Evolutionary conservation across 2,329 filamentous ascomycete species (phyloP).

Genomic region (Botrytis elliptica): DNA sequence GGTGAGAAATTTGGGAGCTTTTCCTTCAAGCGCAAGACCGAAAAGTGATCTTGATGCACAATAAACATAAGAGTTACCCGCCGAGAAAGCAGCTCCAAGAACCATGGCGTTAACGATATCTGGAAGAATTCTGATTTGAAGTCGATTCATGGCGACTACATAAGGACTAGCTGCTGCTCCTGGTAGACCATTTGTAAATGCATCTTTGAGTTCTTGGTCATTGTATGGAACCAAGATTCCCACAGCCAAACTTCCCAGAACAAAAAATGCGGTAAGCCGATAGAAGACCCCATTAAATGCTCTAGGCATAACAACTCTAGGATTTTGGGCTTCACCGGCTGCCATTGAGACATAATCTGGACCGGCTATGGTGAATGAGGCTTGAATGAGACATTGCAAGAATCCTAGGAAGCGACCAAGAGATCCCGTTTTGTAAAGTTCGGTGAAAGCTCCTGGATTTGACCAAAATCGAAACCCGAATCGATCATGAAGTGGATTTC

Average conservation of each 20-base stretch:
- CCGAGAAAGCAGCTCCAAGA: conserved; percentile 54
- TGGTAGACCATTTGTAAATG: conserved; percentile 44
- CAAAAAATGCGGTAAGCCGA: conserved; percentile 62
- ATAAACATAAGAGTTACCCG: conserved; percentile 47
- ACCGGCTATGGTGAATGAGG: conserved; percentile 50
- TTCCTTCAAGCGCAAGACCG: conserved; percentile 51
- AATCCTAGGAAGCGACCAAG: conserved; percentile 54
- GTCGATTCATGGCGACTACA: conserved; percentile 49
- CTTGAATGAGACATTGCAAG: conserved; percentile 48
- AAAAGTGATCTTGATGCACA: conserved; percentile 51
- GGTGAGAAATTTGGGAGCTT: conserved; percentile 51
- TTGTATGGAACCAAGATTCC: conserved; percentile 58
- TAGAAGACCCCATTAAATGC: conserved; percentile 61
- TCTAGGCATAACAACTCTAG: conserved; percentile 57
- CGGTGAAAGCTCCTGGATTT: conserved; percentile 47
- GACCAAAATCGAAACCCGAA: conserved; percentile 50
- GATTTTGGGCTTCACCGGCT: conserved; percentile 57
- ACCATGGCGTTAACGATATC: conserved; percentile 56
- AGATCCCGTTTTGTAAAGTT: conserved; percentile 43
- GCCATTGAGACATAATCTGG: conserved; percentile 54
- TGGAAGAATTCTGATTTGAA: conserved; percentile 50
- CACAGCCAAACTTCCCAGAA: conserved; percentile 57
- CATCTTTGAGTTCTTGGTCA: conserved; percentile 44
- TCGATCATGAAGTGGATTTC: conserved; percentile 30
- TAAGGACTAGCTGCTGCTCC: conserved; percentile 51